Evolutionary conservation across 1,139 yeast genomes (phyloP), one percentile per base, ranked within the genome.

Genomic region (Kurtzmaniella quercitrusa): DNA sequence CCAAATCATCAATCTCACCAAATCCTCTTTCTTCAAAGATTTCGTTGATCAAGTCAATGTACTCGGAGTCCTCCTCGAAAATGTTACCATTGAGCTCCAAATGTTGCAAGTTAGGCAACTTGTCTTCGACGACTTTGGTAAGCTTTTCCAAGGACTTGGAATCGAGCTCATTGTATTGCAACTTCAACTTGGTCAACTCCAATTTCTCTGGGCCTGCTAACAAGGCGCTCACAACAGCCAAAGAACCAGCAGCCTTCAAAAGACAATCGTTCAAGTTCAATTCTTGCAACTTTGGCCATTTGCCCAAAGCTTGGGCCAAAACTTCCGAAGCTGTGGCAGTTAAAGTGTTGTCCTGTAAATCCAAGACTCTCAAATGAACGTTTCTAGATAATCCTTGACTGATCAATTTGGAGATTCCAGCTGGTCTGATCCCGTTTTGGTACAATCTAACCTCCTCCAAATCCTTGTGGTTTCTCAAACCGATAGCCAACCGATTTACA

Each of bases 361-460:
- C 98, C 39, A 94, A 69, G 38, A 79, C 79, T 53, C 80, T 74
- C 56, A 93, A 76, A 34, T 77, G 69, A 29, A 71, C 68, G 60
- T 87, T 82, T 49, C 69, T 62, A 41, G 77, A 65, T 55, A 93
- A 77, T 48, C 97, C 98, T 48, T 85, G 78, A 33, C 72, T 70
- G 53, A 93, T 73, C 60, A 93, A 75, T 55, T 79, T 82, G 51
- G 85, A 77, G 48, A 93, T 82, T 54, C 98, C 98, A 47, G 81
- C 84, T 46, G 96, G 98, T 66, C 98, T 83, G 50, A 93, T 93
- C 59, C 98, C 98, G 62, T 93, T 93, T 68, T 93, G 98, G 59
- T 89, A 91, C 55, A 93, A 75, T 60, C 87, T 81, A 36, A 93
- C 82, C 47, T 77, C 84, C 63, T 83, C 75, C 59, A 94, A 74